These are phyloP conservation scores for Nasturtium officinale DNA, from an alignment of 345 rosid genomes.

Conservation along the genomic window DNA sequence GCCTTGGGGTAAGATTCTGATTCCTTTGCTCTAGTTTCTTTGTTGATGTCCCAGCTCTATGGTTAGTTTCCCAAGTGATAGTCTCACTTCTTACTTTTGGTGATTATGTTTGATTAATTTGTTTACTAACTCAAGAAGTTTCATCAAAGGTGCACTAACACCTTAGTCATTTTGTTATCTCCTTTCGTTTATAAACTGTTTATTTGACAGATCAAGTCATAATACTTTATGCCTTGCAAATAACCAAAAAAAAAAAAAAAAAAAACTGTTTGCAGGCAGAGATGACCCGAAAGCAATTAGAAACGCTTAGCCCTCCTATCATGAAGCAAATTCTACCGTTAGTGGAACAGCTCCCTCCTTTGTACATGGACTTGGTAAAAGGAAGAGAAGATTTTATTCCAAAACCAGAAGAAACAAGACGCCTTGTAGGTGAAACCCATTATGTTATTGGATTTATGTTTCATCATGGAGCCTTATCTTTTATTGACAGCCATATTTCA, in stretches of 20 bases:
- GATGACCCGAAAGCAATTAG: conserved; percentile 89
- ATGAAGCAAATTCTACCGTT: conserved; percentile 96
- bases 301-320: conserved; percentile 86
- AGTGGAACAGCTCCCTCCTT: conserved; percentile 93
- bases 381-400: conserved; percentile 97
- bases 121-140: conserved; percentile 8
- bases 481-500: no score
- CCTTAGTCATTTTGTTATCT: background rate
- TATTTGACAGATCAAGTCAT: conserved; percentile 6
- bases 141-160: background rate
- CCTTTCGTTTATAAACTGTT: background rate
- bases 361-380: conserved; percentile 89
- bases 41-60: background rate
- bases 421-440: conserved; percentile 69
- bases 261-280: conserved; percentile 69
- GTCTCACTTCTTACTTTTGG: conserved; percentile 4
- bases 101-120: background rate
- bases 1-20: conserved; percentile 70
- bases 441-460: background rate
- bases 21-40: conserved; percentile 17
- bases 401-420: conserved; percentile 93
- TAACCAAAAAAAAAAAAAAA: conserved; percentile 12
- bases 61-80: background rate
- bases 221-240: background rate
- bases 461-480: no score